phyloP scores from a whole-genome alignment of 495 filamentous ascomycete genomes.

The Daldinia caldariorum region DNA sequence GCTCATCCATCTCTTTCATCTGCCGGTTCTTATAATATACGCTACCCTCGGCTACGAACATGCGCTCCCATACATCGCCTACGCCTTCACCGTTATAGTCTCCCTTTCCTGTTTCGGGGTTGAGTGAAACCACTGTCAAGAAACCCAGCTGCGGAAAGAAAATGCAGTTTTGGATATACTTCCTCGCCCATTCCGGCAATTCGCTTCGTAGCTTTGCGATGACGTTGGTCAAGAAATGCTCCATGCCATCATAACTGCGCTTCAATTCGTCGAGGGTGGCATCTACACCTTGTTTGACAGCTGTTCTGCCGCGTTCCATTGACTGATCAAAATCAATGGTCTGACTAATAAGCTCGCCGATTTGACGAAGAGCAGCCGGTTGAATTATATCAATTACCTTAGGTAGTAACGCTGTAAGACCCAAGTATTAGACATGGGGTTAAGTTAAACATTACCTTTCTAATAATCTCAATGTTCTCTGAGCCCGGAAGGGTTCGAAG shows the following conservation, averaged over 20 bases:
- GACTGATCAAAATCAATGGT: constrained; percentile 87
- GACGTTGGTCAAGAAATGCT: constrained; percentile 72
- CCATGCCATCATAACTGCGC: constrained; percentile 78
- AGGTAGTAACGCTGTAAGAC: constrained; percentile 34
- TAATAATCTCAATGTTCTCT: constrained; percentile 63
- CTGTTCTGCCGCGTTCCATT: constrained; percentile 74
- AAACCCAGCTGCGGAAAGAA: constrained; percentile 94
- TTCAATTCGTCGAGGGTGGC: constrained; percentile 81
- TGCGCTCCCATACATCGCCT: constrained; percentile 74
- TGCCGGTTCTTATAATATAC: constrained; percentile 89
- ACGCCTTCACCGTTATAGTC: constrained; percentile 71
- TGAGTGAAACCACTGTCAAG: constrained; percentile 76
- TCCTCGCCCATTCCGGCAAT: constrained; percentile 67
- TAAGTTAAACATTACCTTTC: constrained; percentile 58
- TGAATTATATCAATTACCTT: constrained; percentile 59
- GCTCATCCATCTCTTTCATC: constrained; percentile 84
- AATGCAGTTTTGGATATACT: constrained; percentile 71
- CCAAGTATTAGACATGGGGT: neutral
- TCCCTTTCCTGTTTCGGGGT: constrained; percentile 67
- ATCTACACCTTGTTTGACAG: constrained; percentile 78
- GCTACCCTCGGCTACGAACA: constrained; percentile 75
- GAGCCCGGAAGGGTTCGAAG: constrained; percentile 69
- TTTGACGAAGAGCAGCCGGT: constrained; percentile 62
- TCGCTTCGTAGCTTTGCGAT: constrained; percentile 67
- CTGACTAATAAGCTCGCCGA: constrained; percentile 76